Percentiles rank a stretch among this genome's conserved stretches.
These are phyloP conservation scores for Boletus rubropictus DNA, from an alignment of 768 basidiomycete genomes.

Conservation along the genomic window DNA sequence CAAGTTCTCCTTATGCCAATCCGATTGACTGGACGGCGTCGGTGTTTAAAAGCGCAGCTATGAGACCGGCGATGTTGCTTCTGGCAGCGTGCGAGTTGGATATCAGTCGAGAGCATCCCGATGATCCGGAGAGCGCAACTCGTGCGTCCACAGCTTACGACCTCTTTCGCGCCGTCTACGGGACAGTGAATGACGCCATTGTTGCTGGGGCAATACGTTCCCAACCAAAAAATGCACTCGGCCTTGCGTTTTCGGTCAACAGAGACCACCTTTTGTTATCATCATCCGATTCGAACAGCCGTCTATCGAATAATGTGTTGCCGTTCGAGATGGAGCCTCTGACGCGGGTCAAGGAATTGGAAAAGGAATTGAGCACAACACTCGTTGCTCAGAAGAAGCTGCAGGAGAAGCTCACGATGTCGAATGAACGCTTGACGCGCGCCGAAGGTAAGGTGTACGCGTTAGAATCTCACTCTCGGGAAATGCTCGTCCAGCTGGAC, in stretches of 20 bases:
- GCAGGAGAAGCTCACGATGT: constrained; percentile 16
- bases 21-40: constrained; percentile 4
- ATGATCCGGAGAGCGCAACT: constrained; percentile 14
- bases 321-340: background rate
- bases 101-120: constrained; percentile 25
- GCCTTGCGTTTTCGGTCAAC: constrained; percentile 22
- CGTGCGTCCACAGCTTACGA: constrained; percentile 22
- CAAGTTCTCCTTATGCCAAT: constrained; percentile 8
- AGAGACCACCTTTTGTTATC: background rate
- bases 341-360: constrained; percentile 19
- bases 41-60: constrained; percentile 11
- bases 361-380: constrained; percentile 20
- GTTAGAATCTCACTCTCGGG: constrained; percentile 22
- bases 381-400: constrained; percentile 13
- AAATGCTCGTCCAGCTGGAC: constrained; percentile 17
- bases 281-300: background rate
- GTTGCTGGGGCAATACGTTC: constrained; percentile 13
- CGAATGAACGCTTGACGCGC: constrained; percentile 10
- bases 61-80: constrained; percentile 28
- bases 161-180: constrained; percentile 30
- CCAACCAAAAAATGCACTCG: constrained; percentile 19
- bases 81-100: constrained; percentile 31
- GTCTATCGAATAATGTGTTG: background rate
- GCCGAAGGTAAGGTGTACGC: constrained; percentile 13
- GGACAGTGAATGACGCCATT: constrained; percentile 19